Evolutionary conservation across 1,284 basidiomycete species (phyloP).

Genomic region (Amylostereum chailletii): DNA sequence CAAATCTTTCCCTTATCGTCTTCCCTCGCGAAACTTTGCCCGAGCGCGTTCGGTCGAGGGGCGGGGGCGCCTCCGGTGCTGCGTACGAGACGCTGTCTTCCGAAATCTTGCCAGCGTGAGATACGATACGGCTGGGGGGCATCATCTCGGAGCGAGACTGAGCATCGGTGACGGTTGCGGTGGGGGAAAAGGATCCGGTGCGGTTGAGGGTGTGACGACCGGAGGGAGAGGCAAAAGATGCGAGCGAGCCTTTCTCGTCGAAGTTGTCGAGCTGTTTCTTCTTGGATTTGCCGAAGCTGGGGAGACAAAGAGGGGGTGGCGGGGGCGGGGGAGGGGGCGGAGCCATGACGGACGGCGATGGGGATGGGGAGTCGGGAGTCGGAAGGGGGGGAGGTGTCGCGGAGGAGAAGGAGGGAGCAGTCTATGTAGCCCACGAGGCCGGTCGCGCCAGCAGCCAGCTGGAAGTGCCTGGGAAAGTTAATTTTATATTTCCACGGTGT

Average conservation of each 20-base stretch:
- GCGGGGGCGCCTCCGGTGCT: conserved; percentile 13
- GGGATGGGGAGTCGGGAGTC: not conserved
- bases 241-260: not conserved
- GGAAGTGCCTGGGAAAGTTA: too few relatives aligned
- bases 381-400: too few relatives aligned
- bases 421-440: too few relatives aligned
- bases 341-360: not conserved
- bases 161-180: conserved; percentile 26
- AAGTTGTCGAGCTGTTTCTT: not conserved
- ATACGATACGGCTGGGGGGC: conserved; percentile 4
- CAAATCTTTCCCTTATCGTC: conserved; percentile 38
- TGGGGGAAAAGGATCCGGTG: conserved; percentile 26
- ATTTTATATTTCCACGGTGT: too few relatives aligned
- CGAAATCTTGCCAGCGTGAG: conserved; percentile 28
- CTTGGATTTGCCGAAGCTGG: not conserved
- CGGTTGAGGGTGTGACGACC: conserved; percentile 14
- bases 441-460: too few relatives aligned
- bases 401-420: too few relatives aligned
- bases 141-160: conserved; percentile 2
- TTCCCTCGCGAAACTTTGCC: conserved; percentile 25
- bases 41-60: conserved; percentile 28
- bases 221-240: not conserved
- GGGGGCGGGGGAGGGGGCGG: not conserved
- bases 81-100: conserved; percentile 27
- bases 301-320: not conserved